phyloP scores from a whole-genome alignment of 164 flowering plant species.

The Vitis rotundifolia region DNA sequence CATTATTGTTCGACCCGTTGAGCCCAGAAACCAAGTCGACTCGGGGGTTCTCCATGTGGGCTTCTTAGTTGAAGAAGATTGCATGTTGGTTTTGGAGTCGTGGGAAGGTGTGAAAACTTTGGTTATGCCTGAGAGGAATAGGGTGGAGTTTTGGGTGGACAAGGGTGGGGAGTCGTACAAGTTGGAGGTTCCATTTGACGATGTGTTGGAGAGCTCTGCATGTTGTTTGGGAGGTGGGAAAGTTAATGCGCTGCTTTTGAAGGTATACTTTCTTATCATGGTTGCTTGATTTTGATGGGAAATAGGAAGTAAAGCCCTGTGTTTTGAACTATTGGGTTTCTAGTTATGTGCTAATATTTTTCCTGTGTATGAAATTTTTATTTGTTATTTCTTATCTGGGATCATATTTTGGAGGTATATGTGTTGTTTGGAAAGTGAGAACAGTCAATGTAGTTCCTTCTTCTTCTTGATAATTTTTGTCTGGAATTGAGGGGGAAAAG shows the following conservation, averaged over 20 bases:
- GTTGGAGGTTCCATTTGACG: slow-evolving; percentile 62
- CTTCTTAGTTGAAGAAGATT: slow-evolving; percentile 35
- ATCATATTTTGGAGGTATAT: no score
- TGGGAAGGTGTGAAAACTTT: slow-evolving; percentile 64
- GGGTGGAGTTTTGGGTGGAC: slow-evolving; percentile 62
- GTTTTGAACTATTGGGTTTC: no score
- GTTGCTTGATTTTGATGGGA: no score
- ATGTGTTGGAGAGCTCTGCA: slow-evolving; percentile 50
- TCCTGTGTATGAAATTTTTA: no score
- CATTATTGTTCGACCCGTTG: slow-evolving; percentile 54
- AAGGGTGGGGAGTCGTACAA: slow-evolving; percentile 41
- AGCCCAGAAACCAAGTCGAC: slow-evolving; percentile 34
- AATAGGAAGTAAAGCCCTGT: no score
- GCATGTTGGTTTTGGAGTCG: slow-evolving; percentile 50
- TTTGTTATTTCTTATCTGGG: no score
- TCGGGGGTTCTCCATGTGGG: slow-evolving; percentile 59
- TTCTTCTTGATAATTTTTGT: no score
- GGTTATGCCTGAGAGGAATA: slow-evolving; percentile 75
- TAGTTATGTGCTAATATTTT: no score
- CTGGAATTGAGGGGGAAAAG: no score
- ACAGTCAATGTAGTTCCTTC: no score
- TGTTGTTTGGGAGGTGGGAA: slow-evolving; percentile 40
- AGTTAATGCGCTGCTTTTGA: slow-evolving; percentile 60
- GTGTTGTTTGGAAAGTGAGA: no score
- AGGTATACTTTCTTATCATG: slow-evolving; percentile 40